Percentiles rank a stretch among this genome's conserved stretches.
These are phyloP conservation scores for Parafenestella ontariensis DNA, from an alignment of 2,329 filamentous ascomycete genomes.

Conservation along the genomic window DNA sequence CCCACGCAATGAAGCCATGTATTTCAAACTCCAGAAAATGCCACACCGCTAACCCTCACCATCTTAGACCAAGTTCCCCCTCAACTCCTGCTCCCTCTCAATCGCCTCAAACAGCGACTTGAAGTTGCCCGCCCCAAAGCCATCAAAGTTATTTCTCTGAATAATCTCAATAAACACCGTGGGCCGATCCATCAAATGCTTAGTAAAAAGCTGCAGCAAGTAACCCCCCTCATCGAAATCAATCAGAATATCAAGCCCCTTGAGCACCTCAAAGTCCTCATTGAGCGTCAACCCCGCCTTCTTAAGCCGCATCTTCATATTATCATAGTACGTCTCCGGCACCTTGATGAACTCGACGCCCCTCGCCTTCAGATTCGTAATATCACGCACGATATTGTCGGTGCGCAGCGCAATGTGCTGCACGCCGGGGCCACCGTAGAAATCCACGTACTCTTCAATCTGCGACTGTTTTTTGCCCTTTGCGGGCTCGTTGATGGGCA, in stretches of 20 bases:
- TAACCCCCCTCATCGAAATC: constrained; percentile 96
- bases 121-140: constrained; percentile 95
- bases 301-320: constrained; percentile 76
- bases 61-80: constrained; percentile 72
- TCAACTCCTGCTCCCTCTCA: constrained; percentile 85
- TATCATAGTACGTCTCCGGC: constrained; percentile 83
- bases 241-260: constrained; percentile 84
- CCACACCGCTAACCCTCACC: background rate
- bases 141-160: constrained; percentile 86
- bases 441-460: constrained; percentile 87
- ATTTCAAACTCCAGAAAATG: constrained; percentile 8
- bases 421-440: constrained; percentile 87
- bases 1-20: background rate
- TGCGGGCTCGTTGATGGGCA: constrained; percentile 98
- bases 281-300: constrained; percentile 66
- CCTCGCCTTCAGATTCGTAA: constrained; percentile 79
- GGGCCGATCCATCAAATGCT: constrained; percentile 89
- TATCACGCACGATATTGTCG: constrained; percentile 76
- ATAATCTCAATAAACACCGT: constrained; percentile 98
- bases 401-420: constrained; percentile 94
- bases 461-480: constrained; percentile 88
- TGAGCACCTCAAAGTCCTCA: constrained; percentile 80
- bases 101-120: constrained; percentile 95
- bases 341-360: constrained; percentile 94
- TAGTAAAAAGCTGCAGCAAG: constrained; percentile 67